Percentiles rank a stretch among this genome's conserved stretches.
Evolutionary conservation across 1,284 basidiomycete species (phyloP).

Genomic region (Tylopilus sp.): DNA sequence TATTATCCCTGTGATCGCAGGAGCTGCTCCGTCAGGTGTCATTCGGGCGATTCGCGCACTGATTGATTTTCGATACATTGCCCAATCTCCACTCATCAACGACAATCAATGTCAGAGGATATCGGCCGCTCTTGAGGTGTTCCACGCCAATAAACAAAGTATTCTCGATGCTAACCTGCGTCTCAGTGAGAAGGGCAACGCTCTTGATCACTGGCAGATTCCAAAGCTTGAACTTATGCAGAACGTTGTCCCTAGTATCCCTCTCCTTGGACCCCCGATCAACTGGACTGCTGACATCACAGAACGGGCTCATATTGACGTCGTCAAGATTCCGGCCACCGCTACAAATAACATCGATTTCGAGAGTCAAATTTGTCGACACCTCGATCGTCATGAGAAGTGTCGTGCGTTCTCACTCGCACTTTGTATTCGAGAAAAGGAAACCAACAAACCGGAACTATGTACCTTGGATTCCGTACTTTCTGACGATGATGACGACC

Average conservation of each 20-base stretch:
- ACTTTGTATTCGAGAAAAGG: background rate
- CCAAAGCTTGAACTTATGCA: constrained; percentile 46
- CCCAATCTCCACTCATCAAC: constrained; percentile 8
- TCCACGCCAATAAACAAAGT: constrained; percentile 13
- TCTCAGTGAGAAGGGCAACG: constrained; percentile 1
- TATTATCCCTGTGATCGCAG: background rate
- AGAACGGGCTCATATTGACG: no score
- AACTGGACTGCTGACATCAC: no score
- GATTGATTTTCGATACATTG: constrained; percentile 2
- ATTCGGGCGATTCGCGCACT: background rate
- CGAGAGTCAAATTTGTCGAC: constrained; percentile 42
- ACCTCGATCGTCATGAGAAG: constrained; percentile 41
- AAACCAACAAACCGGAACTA: no score
- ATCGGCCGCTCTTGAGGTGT: background rate
- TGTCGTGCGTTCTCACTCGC: constrained; percentile 37
- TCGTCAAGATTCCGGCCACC: no score
- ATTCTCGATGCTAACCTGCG: background rate
- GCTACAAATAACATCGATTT: no score
- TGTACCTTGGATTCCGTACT: no score
- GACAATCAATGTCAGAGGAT: constrained; percentile 16
- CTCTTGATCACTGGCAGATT: constrained; percentile 10
- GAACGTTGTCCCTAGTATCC: constrained; percentile 42
- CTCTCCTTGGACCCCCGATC: no score
- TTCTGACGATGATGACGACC: no score
- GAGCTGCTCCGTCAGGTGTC: background rate